These are phyloP conservation scores for Ilex asprella DNA, from an alignment of 257 asterid species.

Conservation along the genomic window DNA sequence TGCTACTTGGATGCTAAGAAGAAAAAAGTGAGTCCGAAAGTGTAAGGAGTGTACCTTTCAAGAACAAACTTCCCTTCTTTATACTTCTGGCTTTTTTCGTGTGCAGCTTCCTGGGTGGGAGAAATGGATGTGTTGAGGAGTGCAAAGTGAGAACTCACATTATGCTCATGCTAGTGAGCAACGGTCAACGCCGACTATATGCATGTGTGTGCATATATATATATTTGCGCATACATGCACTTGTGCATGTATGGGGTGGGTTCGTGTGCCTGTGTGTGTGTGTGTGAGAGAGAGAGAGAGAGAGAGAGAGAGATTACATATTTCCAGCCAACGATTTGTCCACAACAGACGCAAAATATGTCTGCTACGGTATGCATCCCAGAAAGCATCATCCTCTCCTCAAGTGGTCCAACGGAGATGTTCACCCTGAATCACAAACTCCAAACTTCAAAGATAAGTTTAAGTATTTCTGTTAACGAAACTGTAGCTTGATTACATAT, in stretches of 20 bases:
- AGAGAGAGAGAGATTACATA: conserved; percentile 37
- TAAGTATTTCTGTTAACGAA: no score
- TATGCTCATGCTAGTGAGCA: no score
- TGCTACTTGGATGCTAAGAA: not conserved
- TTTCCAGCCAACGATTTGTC: conserved; percentile 87
- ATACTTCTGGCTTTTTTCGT: conserved; percentile 61
- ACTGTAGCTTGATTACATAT: no score
- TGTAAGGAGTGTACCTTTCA: conserved; percentile 39
- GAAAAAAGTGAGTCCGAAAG: not conserved
- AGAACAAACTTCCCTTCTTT: conserved; percentile 81
- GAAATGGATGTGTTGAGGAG: not conserved
- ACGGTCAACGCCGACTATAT: no score
- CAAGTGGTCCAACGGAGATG: conserved; percentile 52
- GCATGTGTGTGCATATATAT: no score
- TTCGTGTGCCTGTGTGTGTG: not conserved
- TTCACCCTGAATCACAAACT: conserved; percentile 40
- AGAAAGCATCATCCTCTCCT: conserved; percentile 75
- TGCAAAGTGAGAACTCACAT: no score
- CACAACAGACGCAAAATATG: conserved; percentile 70
- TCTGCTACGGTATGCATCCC: conserved; percentile 80
- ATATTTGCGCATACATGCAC: no score
- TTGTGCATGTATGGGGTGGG: not conserved
- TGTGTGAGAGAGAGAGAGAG: conserved; percentile 5
- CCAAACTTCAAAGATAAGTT: no score
- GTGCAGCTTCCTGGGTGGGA: conserved; percentile 51